Evolutionary conservation across 2,329 filamentous ascomycete genomes (phyloP).

Genomic region (Aspergillus clavatus): DNA sequence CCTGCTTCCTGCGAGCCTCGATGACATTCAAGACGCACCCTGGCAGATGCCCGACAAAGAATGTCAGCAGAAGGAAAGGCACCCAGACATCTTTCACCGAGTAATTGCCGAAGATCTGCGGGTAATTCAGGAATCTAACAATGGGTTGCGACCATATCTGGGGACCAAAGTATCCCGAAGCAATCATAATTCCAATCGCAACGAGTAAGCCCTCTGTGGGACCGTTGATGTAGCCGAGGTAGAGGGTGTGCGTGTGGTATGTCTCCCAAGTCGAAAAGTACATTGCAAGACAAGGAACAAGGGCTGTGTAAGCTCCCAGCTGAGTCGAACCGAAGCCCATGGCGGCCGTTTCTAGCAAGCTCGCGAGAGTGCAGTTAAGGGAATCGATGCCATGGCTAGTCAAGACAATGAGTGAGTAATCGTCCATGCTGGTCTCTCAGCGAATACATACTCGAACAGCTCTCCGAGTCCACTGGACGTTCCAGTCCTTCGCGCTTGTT

Average conservation of each 20-base stretch:
- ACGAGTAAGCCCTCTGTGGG: slow-evolving; percentile 93
- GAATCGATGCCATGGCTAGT: slow-evolving; percentile 91
- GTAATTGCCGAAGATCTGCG: slow-evolving; percentile 60
- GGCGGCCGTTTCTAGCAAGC: slow-evolving; percentile 82
- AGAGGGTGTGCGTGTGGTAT: slow-evolving; percentile 95
- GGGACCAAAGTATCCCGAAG: slow-evolving; percentile 83
- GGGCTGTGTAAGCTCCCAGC: slow-evolving; percentile 82
- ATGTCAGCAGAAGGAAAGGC: slow-evolving; percentile 59
- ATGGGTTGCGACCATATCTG: slow-evolving; percentile 78
- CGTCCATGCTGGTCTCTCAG: slow-evolving; percentile 6
- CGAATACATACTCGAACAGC: slow-evolving; percentile 69
- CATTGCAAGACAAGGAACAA: slow-evolving; percentile 92
- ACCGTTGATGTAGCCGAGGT: slow-evolving; percentile 93
- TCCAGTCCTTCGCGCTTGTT: slow-evolving; percentile 90
- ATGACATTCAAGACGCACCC: slow-evolving; percentile 86
- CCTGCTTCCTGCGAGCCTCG: slow-evolving; percentile 65
- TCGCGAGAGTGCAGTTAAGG: slow-evolving; percentile 91
- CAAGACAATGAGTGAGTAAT: slow-evolving; percentile 18
- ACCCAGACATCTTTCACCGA: slow-evolving; percentile 89
- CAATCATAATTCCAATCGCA: slow-evolving; percentile 77
- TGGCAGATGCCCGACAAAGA: slow-evolving; percentile 72
- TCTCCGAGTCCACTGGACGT: slow-evolving; percentile 93
- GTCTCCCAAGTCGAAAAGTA: slow-evolving; percentile 99
- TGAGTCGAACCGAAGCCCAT: slow-evolving; percentile 84
- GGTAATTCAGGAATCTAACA: slow-evolving; percentile 61